Base-by-base conservation (phyloP, 768 basidiomycete species). In the Rhizopogon vulgaris region DNA sequence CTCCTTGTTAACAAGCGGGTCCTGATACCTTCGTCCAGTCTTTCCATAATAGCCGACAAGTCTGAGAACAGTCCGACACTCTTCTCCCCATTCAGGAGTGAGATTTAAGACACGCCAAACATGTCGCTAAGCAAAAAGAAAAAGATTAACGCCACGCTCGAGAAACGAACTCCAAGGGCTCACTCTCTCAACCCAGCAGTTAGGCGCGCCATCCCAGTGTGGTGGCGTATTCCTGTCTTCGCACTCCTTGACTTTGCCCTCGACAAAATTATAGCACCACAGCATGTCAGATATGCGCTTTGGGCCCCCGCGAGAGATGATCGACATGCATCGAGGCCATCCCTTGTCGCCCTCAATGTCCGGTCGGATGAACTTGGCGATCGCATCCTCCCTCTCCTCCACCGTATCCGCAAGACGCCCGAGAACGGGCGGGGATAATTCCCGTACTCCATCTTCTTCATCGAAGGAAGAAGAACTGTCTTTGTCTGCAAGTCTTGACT, bases 31-130 rank as follows among this genome's bases (percentile, higher is more conserved):
- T 24, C 62, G 66, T 6, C 84, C 84, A 8, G 73, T 64, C 27
- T 75, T 73, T 3, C 86, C 86, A 58, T 87, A 87, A 48, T 78
- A 65, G 15, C 59, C 63, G 38, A 85, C 64, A 36, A 87, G 76
- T 9, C 51, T 42, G 43, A 81, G 63, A 6, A 77, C 79, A 56
- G 81, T 82, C 14, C 67, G 65, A 61, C 80, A 82, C 27, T 73
- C 72, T 9, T 71, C 60, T 2, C 74, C 72, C 70, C 76, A 83
- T 24, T 63, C 61, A 5, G 67, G 60, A 32, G 62, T 56, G 34
- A 84, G 60, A 17, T 70, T 68, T 46, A 88, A 68, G 7, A 79
- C 80, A 37, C 63, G 67, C 60, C 77, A 67, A 25, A 88, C 73
- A 52, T 87, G 83, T 36, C 56, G 64, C 67, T 69, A 39, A 22